Evolutionary conservation across 169 alveolate genomes (phyloP).

Genomic region (Plasmodium blacklocki): DNA sequence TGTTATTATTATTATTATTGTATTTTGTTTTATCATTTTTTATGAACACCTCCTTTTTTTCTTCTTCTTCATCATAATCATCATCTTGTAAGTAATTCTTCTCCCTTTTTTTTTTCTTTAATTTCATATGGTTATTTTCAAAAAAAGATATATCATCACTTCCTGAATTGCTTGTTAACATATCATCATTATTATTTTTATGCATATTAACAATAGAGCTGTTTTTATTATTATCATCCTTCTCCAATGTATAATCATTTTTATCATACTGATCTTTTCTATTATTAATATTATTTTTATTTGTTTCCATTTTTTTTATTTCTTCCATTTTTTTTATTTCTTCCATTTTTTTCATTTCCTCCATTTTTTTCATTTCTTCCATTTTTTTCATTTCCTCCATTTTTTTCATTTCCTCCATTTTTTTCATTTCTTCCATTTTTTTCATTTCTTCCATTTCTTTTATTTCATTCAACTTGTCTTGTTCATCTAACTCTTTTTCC

Average conservation of each 20-base stretch:
- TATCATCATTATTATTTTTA: no score
- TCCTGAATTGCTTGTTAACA: no score
- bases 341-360: not conserved
- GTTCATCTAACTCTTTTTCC: constrained; percentile 67
- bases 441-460: constrained; percentile 39
- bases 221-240: no score
- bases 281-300: not conserved
- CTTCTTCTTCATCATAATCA: no score
- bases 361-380: not conserved
- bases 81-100: no score
- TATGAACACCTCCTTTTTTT: no score
- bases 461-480: constrained; percentile 33
- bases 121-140: no score
- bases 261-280: not conserved
- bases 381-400: not conserved
- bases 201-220: no score
- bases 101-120: no score
- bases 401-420: constrained; percentile 11
- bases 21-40: no score
- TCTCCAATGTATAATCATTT: not conserved
- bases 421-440: not conserved
- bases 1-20: no score
- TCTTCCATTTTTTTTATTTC: not conserved
- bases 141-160: no score
- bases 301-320: not conserved